These are phyloP conservation scores for Pythium periplocum DNA, from an alignment of 352 stramenopile species.

Conservation along the genomic window DNA sequence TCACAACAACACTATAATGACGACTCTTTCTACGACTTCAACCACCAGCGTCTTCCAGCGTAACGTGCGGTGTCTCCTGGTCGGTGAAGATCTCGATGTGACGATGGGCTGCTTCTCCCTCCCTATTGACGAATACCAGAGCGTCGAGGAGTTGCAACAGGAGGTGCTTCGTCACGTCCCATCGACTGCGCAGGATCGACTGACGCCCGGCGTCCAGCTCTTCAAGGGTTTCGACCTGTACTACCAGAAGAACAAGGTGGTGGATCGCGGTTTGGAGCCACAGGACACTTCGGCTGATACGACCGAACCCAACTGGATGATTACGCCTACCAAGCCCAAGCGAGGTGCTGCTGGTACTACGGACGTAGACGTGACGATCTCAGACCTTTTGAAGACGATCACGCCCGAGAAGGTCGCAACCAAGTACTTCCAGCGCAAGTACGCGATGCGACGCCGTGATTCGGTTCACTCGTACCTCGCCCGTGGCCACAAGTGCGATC, in stretches of 20 bases:
- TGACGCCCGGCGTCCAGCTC: conserved; percentile 9
- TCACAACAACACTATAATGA: too few relatives aligned
- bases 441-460: conserved; percentile 14
- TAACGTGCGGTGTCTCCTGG: conserved; percentile 17
- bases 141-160: conserved; percentile 11
- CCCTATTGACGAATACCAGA: conserved; percentile 10
- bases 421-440: conserved; percentile 18
- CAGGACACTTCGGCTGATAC: too few relatives aligned
- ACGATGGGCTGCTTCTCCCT: conserved; percentile 14
- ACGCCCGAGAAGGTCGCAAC: conserved; percentile 14
- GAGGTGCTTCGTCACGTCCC: conserved; percentile 11
- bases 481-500: conserved; percentile 14
- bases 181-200: conserved; percentile 1
- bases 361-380: conserved; percentile 3
- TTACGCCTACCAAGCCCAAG: conserved; percentile 2
- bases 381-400: conserved; percentile 9
- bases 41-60: not conserved
- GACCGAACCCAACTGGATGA: not conserved
- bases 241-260: not conserved
- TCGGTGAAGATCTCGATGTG: conserved; percentile 14
- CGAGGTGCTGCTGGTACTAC: not conserved
- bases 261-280: too few relatives aligned
- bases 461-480: conserved; percentile 12
- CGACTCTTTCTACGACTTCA: too few relatives aligned
- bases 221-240: conserved; percentile 20